Percentiles rank a stretch among this genome's conserved stretches.
Conservation (phyloP, 1,284 basidiomycete species). For the Pterulicium gracile region DNA sequence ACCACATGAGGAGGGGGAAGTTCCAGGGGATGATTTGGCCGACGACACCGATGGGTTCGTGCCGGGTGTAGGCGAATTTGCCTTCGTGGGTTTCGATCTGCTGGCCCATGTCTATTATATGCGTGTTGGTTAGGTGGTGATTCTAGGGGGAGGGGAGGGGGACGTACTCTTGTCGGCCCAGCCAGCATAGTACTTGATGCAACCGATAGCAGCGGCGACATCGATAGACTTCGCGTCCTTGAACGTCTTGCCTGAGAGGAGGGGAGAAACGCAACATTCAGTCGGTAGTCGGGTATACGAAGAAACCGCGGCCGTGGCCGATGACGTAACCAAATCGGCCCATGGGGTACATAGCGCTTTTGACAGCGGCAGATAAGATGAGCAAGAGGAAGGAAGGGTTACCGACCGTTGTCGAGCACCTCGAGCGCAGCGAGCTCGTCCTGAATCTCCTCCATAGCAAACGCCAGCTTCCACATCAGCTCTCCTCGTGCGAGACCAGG, state of each 20-base stretch:
- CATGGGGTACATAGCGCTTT: too few relatives aligned
- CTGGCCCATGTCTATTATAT: background rate
- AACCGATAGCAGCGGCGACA: conserved; percentile 53
- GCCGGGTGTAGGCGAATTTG: conserved; percentile 74
- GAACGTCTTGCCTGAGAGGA: conserved; percentile 59
- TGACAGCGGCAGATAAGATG: background rate
- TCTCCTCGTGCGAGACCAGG: conserved; percentile 55
- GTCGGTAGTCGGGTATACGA: background rate
- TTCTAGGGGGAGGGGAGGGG: background rate
- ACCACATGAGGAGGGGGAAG: conserved; percentile 50
- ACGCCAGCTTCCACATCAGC: conserved; percentile 61
- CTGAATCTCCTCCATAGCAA: conserved; percentile 59
- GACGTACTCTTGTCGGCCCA: conserved; percentile 74
- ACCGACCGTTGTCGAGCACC: conserved; percentile 70
- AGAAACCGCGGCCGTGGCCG: too few relatives aligned
- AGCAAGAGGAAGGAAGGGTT: conserved; percentile 9
- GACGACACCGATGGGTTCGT: conserved; percentile 91
- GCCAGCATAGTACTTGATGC: conserved; percentile 66
- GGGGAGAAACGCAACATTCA: too few relatives aligned
- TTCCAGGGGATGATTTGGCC: conserved; percentile 80
- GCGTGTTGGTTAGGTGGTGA: conserved; percentile 1
- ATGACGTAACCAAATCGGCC: background rate
- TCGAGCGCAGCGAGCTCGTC: conserved; percentile 74
- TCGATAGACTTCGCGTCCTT: conserved; percentile 64
- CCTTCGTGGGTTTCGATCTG: conserved; percentile 41